Evolutionary conservation across 202 grass and related monocot species (phyloP), one percentile per base, ranked within the genome.

Genomic region (Schoenoplectus triqueter): DNA sequence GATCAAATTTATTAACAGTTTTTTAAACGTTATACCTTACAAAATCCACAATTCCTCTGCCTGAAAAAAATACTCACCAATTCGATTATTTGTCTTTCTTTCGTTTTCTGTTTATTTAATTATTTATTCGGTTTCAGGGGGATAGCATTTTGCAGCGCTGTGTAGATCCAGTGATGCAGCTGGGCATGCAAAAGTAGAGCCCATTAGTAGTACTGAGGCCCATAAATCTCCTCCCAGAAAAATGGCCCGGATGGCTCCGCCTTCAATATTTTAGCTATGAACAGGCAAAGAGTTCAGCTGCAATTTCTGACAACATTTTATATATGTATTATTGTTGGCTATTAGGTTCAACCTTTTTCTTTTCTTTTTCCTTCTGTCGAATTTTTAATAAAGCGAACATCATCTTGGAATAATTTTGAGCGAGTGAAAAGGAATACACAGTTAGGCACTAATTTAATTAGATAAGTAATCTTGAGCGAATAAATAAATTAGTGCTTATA

Each of bases 111-210:
- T 31, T 31, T 31, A 31, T 31, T 31, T 31, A 31, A 31, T 31
- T 31, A 31, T 31, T 31, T 14, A 13, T 67, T 41, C 14, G 66
- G 4, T 56, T 40, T 39, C 20, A 77, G 73, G 40, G 73, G 51
- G 73, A 10, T 41, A 39, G 73, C 73, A 77, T 77, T 77, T 56
- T 76, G 72, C 50, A 40, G 72, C 72, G 1, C 50, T 7, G 49
- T 76, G 72, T 55, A 21, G 72, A 56, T 56, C 72, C 10, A 56
- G 72, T 76, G 72, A 40, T 55, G 72, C 50, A 14, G 50, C 72
- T 6, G 72, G 72, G 42, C 10, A 31, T 15, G 72, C 50, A 56
- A 76, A 76, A 55, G 49, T 39, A 76, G 10, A 76, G 10, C 19
- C 49, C 49, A 76, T 8, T 66, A 40, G 3, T 39, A 11, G 49